Conservation (phyloP, 2,329 filamentous ascomycete genomes). For the Pezicula rhizophila region DNA sequence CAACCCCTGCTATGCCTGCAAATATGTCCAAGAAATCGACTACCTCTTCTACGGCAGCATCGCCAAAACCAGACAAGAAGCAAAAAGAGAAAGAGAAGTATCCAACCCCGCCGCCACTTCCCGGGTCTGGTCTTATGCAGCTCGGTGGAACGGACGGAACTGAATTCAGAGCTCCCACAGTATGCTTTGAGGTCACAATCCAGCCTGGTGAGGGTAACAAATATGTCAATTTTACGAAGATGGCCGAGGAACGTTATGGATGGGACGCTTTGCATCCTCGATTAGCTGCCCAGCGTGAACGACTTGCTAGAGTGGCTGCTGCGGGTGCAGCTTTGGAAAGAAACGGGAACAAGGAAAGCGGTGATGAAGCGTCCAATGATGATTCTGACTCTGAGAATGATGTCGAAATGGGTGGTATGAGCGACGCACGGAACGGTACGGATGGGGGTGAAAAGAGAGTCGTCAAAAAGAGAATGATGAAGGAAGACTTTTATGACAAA, state of each 20-base stretch:
- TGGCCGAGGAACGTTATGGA: conserved; percentile 90
- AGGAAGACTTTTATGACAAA: conserved; percentile 78
- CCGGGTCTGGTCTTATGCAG: conserved; percentile 58
- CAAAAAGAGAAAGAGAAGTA: conserved; percentile 38
- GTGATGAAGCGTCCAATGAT: conserved; percentile 73
- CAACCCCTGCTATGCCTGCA: conserved; percentile 18
- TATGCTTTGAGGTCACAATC: conserved; percentile 77
- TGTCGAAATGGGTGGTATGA: conserved; percentile 75
- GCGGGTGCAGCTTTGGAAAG: conserved; percentile 81
- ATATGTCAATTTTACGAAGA: conserved; percentile 89
- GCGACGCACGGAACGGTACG: conserved; percentile 50
- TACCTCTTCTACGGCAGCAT: conserved; percentile 43
- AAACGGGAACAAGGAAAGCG: conserved; percentile 60
- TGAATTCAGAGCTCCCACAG: conserved; percentile 62
- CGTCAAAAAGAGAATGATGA: conserved; percentile 68
- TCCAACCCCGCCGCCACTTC: conserved; percentile 44
- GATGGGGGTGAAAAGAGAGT: conserved; percentile 57
- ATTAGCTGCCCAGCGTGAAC: conserved; percentile 80
- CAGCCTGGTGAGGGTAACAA: conserved; percentile 72
- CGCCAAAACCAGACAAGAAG: conserved; percentile 47
- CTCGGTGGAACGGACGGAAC: conserved; percentile 53
- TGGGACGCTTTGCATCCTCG: conserved; percentile 91
- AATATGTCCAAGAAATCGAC: conserved; percentile 31
- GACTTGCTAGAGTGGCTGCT: conserved; percentile 80
- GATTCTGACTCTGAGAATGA: conserved; percentile 66